Base-by-base conservation (phyloP, 148 eudicot species). In the Rhododendron ferrugineum region DNA sequence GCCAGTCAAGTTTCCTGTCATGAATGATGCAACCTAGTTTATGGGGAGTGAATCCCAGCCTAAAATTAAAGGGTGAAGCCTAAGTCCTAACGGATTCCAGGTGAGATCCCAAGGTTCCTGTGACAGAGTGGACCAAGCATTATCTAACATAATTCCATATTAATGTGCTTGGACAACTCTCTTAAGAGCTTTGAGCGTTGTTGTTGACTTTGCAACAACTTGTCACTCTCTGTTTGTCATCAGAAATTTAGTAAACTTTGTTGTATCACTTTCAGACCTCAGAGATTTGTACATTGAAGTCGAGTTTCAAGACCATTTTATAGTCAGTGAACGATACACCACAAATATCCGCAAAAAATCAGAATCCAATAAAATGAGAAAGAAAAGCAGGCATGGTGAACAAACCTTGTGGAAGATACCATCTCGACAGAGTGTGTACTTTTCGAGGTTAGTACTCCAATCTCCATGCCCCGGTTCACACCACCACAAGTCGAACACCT, bases 401-500 rank as follows among this genome's bases (percentile, higher is more conserved):
- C 88, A 82, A 89, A 94, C 98, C 96, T 96, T 96, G 86, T 96
- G 98, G 90, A 91, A 96, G 32, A 96, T 95, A 75, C 98, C 97
- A 90, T 96, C 98, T 84, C 93, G 91, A 86, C 98, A 93, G 85
- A 96, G 95, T 70, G 88, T 91, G 89, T 96, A 96, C 87, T 90
- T 94, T 87, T 96, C 98, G 72, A 96, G 94, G 92, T 95, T 93
- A 79, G 97, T 96, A 85, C 89, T 89, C 98, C 98, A 96, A 92
- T 96, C 98, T 86, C 98, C 98, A 87, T 96, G 98, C 66, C 98
- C 98, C 52, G 96, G 98, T 90, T 93, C 93, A 85, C 91, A 96
- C 98, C 98, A 96, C 93, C 98, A 92, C 85, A 90, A 88, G 80
- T 93, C 92, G 68, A 89, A 89, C 20, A 94, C 98, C 98, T 94